These are phyloP conservation scores for Ustilago loliicola DNA, from an alignment of 1,284 basidiomycete genomes.

Conservation along the genomic window DNA sequence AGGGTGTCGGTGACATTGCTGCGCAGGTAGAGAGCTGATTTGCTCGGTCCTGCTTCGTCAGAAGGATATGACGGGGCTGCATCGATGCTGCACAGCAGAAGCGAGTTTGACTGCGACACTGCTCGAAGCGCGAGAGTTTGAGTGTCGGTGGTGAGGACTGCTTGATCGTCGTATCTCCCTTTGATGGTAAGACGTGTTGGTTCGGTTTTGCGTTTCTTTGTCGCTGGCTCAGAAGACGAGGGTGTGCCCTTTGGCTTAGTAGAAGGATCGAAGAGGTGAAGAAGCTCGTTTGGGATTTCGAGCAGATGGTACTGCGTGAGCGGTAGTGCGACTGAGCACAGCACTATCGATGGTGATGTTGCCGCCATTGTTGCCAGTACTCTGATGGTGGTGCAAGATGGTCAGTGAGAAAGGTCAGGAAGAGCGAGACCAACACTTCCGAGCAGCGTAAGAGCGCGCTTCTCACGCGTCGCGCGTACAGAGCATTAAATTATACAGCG, in stretches of 20 bases:
- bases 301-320: conserved; percentile 49
- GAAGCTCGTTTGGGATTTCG: conserved; percentile 56
- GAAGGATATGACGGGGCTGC: conserved; percentile 5
- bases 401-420: background rate
- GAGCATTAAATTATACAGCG: conserved; percentile 11
- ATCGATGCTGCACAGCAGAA: conserved; percentile 59
- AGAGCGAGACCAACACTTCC: conserved; percentile 41
- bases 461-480: conserved; percentile 47
- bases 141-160: conserved; percentile 59
- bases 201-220: conserved; percentile 35
- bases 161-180: conserved; percentile 62
- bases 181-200: conserved; percentile 59
- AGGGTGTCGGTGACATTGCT: conserved; percentile 58
- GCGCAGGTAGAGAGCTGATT: conserved; percentile 42
- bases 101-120: conserved; percentile 64
- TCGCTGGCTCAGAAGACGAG: conserved; percentile 20
- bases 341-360: conserved; percentile 33
- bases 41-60: conserved; percentile 10
- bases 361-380: conserved; percentile 8
- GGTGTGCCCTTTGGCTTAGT: conserved; percentile 17
- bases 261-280: conserved; percentile 39
- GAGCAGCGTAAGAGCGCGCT: conserved; percentile 1
- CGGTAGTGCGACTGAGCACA: conserved; percentile 34
- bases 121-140: conserved; percentile 63
- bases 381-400: background rate